A percentile compares a stretch with the other conserved stretches of the same genome.
Evolutionary conservation across 78 protist species (phyloP).

Genomic region (Bodo saltans): DNA sequence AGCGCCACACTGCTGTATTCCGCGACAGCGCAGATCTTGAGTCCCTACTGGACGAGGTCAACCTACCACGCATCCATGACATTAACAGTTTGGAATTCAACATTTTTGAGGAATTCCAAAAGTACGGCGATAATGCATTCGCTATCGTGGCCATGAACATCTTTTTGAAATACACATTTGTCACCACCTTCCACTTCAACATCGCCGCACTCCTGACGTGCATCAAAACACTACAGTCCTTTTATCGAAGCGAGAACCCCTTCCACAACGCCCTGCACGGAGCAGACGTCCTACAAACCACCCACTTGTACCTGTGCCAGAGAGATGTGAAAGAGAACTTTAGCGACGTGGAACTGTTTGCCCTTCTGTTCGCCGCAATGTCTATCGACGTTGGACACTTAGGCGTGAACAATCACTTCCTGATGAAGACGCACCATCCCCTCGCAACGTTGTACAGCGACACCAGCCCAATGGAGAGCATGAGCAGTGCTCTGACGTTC

Average conservation of each 20-base stretch:
- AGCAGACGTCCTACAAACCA: conserved; percentile 44
- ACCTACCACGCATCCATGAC: background rate
- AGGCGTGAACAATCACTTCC: conserved; percentile 15
- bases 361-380: background rate
- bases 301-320: conserved; percentile 18
- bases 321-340: background rate
- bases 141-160: background rate
- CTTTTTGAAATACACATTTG: background rate
- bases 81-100: background rate
- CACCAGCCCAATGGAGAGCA: background rate
- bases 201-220: background rate
- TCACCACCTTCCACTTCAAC: background rate
- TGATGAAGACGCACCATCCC: background rate
- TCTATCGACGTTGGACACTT: conserved; percentile 18
- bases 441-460: background rate
- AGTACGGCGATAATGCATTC: background rate
- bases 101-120: background rate
- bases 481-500: background rate
- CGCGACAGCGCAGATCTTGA: no score
- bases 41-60: no score
- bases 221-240: background rate
- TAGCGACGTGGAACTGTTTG: background rate
- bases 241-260: conserved; percentile 23
- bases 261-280: conserved; percentile 65
- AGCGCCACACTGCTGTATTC: no score